phyloP scores from a whole-genome alignment of 768 basidiomycete genomes.

The Tubosaeta sp. region DNA sequence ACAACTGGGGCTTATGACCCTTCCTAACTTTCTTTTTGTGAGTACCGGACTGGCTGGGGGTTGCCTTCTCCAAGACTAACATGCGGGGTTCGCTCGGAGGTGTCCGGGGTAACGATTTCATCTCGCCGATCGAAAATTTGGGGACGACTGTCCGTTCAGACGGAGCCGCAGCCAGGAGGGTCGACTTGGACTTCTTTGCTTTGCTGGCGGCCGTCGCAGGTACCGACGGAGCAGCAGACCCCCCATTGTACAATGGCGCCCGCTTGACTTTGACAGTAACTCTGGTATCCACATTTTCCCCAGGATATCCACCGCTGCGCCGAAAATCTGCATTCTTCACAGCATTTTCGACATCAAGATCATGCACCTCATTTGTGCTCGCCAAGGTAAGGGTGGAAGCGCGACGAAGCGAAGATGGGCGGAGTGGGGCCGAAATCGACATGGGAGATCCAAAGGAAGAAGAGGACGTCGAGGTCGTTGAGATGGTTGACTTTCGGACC shows the following conservation, averaged over 20 bases:
- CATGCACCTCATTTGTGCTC: conserved; percentile 16
- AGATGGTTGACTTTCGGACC: conserved; percentile 29
- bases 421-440: conserved; percentile 34
- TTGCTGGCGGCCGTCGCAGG: conserved; percentile 13
- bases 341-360: conserved; percentile 10
- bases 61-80: conserved; percentile 15
- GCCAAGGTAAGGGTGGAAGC: conserved; percentile 31
- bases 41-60: conserved; percentile 10
- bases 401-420: conserved; percentile 41
- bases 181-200: conserved; percentile 13
- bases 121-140: conserved; percentile 1
- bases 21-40: conserved; percentile 27
- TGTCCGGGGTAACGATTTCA: conserved; percentile 18
- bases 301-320: conserved; percentile 13
- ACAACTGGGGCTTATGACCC: conserved; percentile 39
- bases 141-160: conserved; percentile 5
- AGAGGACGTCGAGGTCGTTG: conserved; percentile 25
- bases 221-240: neutral
- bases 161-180: neutral
- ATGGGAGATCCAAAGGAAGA: conserved; percentile 36
- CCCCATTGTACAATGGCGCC: conserved; percentile 52
- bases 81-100: conserved; percentile 18
- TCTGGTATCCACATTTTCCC: conserved; percentile 15
- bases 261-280: conserved; percentile 34
- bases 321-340: conserved; percentile 7